Conservation (phyloP, 306 rosid species). For the Vigna reflexopilosa region DNA sequence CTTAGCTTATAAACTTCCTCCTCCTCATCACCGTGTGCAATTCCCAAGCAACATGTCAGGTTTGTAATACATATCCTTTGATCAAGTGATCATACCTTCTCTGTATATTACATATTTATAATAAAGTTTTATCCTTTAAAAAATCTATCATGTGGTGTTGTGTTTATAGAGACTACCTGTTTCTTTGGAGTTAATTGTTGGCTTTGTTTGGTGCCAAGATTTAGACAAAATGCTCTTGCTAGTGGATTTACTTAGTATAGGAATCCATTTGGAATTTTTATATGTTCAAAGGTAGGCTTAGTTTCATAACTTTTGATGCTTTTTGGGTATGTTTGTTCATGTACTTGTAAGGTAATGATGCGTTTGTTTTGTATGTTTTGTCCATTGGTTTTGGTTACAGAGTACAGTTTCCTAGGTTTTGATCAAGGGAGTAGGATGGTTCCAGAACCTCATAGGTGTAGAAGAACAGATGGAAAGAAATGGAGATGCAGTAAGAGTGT, state of each 20-base stretch:
- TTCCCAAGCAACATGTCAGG: conserved; percentile 60
- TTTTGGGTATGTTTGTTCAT: neutral
- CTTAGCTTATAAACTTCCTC: conserved; percentile 54
- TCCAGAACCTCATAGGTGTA: conserved; percentile 76
- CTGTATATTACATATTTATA: neutral
- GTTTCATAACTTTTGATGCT: neutral
- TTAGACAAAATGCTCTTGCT: neutral
- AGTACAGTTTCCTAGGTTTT: conserved; percentile 46
- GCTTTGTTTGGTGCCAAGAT: neutral
- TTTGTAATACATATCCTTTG: conserved; percentile 3
- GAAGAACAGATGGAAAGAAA: conserved; percentile 97
- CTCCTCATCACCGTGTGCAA: conserved; percentile 63
- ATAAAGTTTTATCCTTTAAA: neutral
- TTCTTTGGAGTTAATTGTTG: conserved; percentile 21
- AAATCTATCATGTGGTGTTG: neutral
- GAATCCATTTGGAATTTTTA: neutral
- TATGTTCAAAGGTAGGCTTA: neutral
- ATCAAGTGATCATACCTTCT: neutral
- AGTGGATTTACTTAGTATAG: conserved; percentile 22
- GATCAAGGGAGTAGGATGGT: conserved; percentile 55
- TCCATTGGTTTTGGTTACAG: conserved; percentile 52
- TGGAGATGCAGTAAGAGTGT: conserved; percentile 75
- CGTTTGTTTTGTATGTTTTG: conserved; percentile 27
- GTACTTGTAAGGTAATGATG: conserved; percentile 33
- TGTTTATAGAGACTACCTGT: neutral